Conservation (phyloP, 1,139 yeast genomes). For the Saccharomyces hybrid region DNA sequence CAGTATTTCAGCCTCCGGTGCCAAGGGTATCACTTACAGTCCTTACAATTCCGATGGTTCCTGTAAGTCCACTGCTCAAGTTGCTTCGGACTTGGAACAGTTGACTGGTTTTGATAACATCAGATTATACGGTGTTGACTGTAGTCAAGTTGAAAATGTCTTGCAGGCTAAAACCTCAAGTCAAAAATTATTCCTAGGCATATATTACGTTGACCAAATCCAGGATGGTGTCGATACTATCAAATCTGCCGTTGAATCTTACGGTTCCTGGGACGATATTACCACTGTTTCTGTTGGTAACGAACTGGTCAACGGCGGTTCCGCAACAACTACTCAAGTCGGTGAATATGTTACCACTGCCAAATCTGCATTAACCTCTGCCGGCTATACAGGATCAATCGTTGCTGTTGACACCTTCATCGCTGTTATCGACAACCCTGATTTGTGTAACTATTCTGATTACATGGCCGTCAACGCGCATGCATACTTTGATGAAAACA, state of each 20-base stretch:
- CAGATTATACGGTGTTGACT: constrained; percentile 80
- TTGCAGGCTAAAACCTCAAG: constrained; percentile 49
- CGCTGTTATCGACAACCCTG: constrained; percentile 65
- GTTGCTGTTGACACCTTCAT: constrained; percentile 75
- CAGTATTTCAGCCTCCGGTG: constrained; percentile 33
- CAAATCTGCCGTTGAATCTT: constrained; percentile 43
- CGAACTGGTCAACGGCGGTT: constrained; percentile 65
- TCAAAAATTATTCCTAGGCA: constrained; percentile 69
- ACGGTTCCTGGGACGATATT: constrained; percentile 63
- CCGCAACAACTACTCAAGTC: constrained; percentile 51
- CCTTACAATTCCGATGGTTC: constrained; percentile 66
- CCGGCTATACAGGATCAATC: constrained; percentile 61
- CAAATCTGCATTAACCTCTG: constrained; percentile 50
- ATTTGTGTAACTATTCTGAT: constrained; percentile 60
- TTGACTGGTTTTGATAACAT: constrained; percentile 50
- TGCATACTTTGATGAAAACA: constrained; percentile 70
- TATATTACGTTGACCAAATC: constrained; percentile 50
- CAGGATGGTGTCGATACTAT: constrained; percentile 47
- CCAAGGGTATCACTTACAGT: constrained; percentile 72
- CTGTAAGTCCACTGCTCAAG: constrained; percentile 57
- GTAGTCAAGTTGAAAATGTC: constrained; percentile 66
- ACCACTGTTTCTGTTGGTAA: constrained; percentile 73
- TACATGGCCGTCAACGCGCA: constrained; percentile 77
- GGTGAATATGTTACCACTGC: constrained; percentile 47
- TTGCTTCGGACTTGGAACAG: constrained; percentile 50